Conservation (phyloP, 176 grass and related monocot genomes). For the Bolboschoenus planiculmis region DNA sequence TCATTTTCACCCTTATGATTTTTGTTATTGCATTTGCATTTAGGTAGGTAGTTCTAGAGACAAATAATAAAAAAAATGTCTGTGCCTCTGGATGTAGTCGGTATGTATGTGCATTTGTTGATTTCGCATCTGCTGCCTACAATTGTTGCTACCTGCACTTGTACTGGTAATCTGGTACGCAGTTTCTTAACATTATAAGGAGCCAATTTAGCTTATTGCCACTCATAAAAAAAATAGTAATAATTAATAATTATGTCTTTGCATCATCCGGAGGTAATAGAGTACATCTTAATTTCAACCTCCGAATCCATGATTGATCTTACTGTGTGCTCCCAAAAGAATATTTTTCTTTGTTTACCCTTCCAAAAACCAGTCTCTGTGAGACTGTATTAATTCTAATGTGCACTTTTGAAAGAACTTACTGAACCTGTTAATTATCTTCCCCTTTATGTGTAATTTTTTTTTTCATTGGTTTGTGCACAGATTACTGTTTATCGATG, state of each 20-base stretch:
- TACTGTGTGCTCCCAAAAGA: not conserved
- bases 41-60: too few species aligned
- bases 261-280: not conserved
- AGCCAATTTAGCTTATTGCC: not conserved
- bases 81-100: not conserved
- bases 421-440: not conserved
- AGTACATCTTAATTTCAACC: not conserved
- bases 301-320: not conserved
- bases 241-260: not conserved
- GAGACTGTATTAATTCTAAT: not conserved
- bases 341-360: not conserved
- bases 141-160: too few species aligned
- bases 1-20: not conserved
- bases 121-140: not conserved
- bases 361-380: not conserved
- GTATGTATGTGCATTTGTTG: not conserved
- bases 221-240: not conserved
- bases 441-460: not conserved
- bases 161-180: too few species aligned
- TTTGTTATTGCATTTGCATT: not conserved
- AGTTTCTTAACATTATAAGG: not conserved
- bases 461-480: slow-evolving; percentile 16
- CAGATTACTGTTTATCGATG: slow-evolving; percentile 79
- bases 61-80: not conserved
- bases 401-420: not conserved